phyloP scores from a whole-genome alignment of 345 rosid genomes.

The Corchorus olitorius region DNA sequence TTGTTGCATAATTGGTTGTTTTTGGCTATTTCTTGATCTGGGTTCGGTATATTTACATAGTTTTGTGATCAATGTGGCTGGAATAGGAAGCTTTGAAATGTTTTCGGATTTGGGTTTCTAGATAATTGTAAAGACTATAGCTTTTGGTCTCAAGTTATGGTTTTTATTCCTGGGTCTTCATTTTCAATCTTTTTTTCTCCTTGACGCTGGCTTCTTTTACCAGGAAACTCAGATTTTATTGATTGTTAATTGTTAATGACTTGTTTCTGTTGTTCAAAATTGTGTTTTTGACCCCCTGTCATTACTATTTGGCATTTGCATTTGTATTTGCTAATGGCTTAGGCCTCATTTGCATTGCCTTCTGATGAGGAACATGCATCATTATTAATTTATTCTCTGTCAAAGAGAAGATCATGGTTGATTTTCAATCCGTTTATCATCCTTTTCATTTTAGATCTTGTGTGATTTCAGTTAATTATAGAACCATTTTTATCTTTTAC shows the following conservation, averaged over 20 bases:
- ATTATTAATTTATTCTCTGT: not conserved
- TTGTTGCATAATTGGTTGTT: not conserved
- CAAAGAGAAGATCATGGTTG: not conserved
- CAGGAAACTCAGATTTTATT: not conserved
- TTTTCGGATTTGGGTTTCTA: not conserved
- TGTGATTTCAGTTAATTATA: not conserved
- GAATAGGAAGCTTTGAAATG: not conserved
- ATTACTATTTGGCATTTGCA: not conserved
- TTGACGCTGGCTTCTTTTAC: not conserved
- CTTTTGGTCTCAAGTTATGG: not conserved
- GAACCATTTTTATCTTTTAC: not conserved
- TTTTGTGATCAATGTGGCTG: constrained; percentile 9
- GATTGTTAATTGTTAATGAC: not conserved
- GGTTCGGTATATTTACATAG: not conserved
- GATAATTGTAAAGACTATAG: not conserved
- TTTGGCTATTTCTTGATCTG: constrained; percentile 14
- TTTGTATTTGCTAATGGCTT: not conserved
- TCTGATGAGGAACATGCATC: not conserved
- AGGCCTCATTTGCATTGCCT: not conserved
- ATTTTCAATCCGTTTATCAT: not conserved
- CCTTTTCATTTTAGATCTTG: too few species aligned
- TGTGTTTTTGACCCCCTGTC: not conserved
- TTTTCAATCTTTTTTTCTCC: constrained; percentile 17
- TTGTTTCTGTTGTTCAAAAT: not conserved
- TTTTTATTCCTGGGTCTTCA: constrained; percentile 12